Evolutionary conservation across 2,329 filamentous ascomycete species (phyloP), one percentile per base, ranked within the genome.

Genomic region (Talaromyces sp.): DNA sequence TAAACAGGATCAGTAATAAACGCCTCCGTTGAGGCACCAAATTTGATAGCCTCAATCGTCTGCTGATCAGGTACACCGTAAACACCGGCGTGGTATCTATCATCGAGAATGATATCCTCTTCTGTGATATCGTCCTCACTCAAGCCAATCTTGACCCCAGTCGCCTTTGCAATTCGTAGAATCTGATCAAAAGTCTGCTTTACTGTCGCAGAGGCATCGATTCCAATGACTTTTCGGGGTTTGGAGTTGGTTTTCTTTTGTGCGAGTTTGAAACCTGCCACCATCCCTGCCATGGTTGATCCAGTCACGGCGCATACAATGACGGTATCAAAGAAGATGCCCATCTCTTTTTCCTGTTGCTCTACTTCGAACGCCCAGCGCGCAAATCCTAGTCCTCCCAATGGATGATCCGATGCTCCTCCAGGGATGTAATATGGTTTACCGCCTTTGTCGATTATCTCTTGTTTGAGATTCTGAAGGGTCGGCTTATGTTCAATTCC

Each of bases 1-100:
- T 91, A 91, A 1, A 91, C 88, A 0, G 88, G 88, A 70, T 91
- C 88, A 0, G 88, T 91, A 66, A 91, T 88, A 68, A 91, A 87
- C 0, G 84, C 88, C 77, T 91, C 89, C 1, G 85, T 89, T 63
- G 79, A 73, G 0, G 88, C 88, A 5, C 85, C 86, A 70, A 89
- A 86, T 72, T 83, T 83, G 71, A 91, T 91, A 0, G 88, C 88
- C 35, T 86, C 86, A 57, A 88, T 81, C 1, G 88, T 91, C 68
- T 78, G 77, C 71, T 84, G 76, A 67, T 89, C 86, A 0, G 88
- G 86, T 62, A 90, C 81, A 1, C 88, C 89, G 72, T 91, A 91
- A 6, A 82, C 76, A 7, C 86, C 86, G 18, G 82, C 89, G 72
- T 90, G 87, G 70, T 88, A 91, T 65, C 85, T 71, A 39, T 82